Evolutionary conservation across 352 stramenopile genomes (phyloP), one percentile per base, ranked within the genome.

Genomic region (Phytophthora macrochlamydospora): DNA sequence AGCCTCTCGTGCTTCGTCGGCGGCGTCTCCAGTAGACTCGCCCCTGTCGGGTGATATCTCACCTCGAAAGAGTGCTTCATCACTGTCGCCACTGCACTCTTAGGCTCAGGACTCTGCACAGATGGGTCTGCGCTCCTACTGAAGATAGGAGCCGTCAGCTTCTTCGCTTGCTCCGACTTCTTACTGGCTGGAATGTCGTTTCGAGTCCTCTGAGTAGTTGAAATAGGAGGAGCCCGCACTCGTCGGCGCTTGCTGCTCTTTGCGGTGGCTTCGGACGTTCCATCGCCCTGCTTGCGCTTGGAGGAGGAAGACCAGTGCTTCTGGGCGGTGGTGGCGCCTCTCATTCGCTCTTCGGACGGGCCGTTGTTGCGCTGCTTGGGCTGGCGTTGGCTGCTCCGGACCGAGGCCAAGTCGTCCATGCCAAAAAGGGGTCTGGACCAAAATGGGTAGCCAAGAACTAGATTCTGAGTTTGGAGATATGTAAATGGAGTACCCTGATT

Each of bases 101-200:
- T 40, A 11, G 38, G 46, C 46, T 40, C 51, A 8, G 67, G 62
- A 50, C 62, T 75, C 28, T 63, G 55, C 8, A 67, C 59, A 3
- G 37, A 66, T 0, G 52, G 52, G 43, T 71, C 63, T n/a, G 49
- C 55, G 52, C 62, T 49, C 53, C 72, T 37, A 42, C 68, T 75
- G 43, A 77, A 77, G 28, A 77, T 52, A 29, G 60, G 29, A 1
- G 67, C 18, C 13, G 56, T 61, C 11, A 13, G 7, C 24, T 66
- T 62, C 9, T 11, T 61, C 45, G 11, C 49, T 7, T 64, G 59
- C n/a, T 62, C 38, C 6, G 43, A n/a, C 13, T 24, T 49, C 4
- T 29, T n/a, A 29, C 6, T 29, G 40, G 48, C 14, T 12, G 24
- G 38, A 40, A 40, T 24, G 14, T 7, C 48, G 31, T 24, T 24